phyloP scores from a whole-genome alignment of 306 rosid genomes.

The Quercus parvula region DNA sequence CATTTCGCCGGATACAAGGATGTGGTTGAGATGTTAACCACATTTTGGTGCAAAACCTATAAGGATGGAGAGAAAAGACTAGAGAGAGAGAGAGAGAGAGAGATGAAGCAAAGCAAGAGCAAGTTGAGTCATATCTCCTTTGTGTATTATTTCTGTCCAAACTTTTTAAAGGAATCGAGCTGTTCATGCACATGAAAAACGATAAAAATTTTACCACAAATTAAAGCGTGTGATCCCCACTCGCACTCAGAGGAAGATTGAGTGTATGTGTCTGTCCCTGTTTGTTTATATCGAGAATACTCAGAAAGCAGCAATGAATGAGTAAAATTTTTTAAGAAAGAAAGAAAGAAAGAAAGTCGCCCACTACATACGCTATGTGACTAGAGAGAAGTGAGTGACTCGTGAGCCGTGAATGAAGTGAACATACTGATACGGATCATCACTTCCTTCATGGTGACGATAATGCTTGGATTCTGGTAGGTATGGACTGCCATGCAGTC shows the following conservation, averaged over 20 bases:
- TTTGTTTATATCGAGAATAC: background rate
- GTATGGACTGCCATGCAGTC: background rate
- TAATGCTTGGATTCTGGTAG: background rate
- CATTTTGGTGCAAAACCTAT: too few relatives aligned
- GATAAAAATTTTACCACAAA: background rate
- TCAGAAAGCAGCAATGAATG: background rate
- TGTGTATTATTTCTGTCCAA: background rate
- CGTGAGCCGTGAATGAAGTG: background rate
- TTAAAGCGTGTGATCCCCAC: background rate
- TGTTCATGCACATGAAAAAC: background rate
- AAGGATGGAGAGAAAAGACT: too few relatives aligned
- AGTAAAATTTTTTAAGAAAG: too few relatives aligned
- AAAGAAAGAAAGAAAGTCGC: background rate
- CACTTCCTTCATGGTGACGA: background rate
- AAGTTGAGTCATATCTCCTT: background rate
- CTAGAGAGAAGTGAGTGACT: background rate
- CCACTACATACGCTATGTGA: slow-evolving; percentile 9
- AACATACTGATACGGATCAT: background rate
- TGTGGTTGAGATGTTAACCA: too few relatives aligned
- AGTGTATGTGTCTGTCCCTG: background rate
- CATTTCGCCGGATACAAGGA: too few relatives aligned
- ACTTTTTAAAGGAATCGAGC: background rate
- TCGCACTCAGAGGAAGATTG: background rate
- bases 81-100: background rate
- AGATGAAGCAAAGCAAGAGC: background rate